Evolutionary conservation across 2,329 filamentous ascomycete genomes (phyloP).

Genomic region (Pseudogymnoascus verrucosus): DNA sequence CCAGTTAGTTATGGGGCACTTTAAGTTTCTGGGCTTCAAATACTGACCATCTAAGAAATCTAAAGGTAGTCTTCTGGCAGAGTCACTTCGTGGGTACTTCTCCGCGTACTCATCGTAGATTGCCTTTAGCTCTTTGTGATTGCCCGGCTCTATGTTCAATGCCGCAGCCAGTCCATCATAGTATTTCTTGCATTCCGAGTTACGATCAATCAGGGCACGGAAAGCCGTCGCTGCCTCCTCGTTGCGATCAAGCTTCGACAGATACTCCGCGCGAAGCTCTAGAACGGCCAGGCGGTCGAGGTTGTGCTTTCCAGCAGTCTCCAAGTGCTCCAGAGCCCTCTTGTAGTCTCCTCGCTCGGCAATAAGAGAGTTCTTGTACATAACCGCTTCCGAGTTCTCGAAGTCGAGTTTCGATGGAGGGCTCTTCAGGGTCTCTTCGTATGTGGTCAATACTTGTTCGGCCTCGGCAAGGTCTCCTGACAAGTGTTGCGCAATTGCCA

Average conservation of each 20-base stretch:
- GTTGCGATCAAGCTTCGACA: slow-evolving; percentile 67
- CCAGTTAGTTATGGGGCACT: slow-evolving; percentile 14
- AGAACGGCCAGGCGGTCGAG: slow-evolving; percentile 78
- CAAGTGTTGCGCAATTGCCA: slow-evolving; percentile 88
- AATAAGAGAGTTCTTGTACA: slow-evolving; percentile 95
- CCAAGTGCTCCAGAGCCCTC: slow-evolving; percentile 77
- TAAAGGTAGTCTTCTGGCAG: slow-evolving; percentile 75
- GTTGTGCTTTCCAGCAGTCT: slow-evolving; percentile 66
- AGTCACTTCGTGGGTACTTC: slow-evolving; percentile 77
- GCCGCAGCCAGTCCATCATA: slow-evolving; percentile 69
- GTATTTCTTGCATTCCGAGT: slow-evolving; percentile 79
- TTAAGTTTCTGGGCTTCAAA: neutral
- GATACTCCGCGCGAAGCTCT: slow-evolving; percentile 79
- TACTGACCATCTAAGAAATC: slow-evolving; percentile 70
- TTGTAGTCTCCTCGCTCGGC: slow-evolving; percentile 79
- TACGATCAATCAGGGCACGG: slow-evolving; percentile 71
- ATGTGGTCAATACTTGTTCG: slow-evolving; percentile 83
- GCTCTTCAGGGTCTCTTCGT: slow-evolving; percentile 85
- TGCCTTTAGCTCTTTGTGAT: slow-evolving; percentile 57
- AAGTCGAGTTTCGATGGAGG: slow-evolving; percentile 70
- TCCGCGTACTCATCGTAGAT: slow-evolving; percentile 76
- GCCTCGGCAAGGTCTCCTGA: slow-evolving; percentile 78
- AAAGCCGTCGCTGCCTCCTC: slow-evolving; percentile 79
- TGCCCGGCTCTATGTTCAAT: slow-evolving; percentile 53
- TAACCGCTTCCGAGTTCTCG: slow-evolving; percentile 85